Percentiles rank a stretch among this genome's conserved stretches.
Evolutionary conservation across 2,329 filamentous ascomycete genomes (phyloP).

Genomic region (Alternaria ventricosa): DNA sequence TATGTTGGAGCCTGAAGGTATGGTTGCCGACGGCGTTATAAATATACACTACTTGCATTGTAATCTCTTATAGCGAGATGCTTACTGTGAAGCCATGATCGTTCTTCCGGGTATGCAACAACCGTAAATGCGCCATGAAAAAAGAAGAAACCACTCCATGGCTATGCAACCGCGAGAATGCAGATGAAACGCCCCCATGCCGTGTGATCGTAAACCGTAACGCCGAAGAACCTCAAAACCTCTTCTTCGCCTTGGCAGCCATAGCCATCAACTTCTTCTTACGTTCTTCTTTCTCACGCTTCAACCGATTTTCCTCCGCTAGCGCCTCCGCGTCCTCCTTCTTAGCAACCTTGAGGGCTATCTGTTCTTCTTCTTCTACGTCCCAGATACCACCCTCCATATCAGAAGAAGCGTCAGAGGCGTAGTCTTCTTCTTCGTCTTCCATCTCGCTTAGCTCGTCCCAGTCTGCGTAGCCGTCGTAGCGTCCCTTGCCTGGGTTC

Average conservation of each 20-base stretch:
- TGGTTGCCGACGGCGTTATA: constrained; percentile 8
- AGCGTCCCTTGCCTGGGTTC: constrained; percentile 41
- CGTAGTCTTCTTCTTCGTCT: constrained; percentile 69
- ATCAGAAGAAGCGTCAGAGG: constrained; percentile 72
- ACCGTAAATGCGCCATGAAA: constrained; percentile 28
- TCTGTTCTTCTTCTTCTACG: constrained; percentile 73
- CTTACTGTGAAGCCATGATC: constrained; percentile 26
- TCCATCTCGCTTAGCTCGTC: constrained; percentile 52
- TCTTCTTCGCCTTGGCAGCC: constrained; percentile 40
- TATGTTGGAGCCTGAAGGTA: constrained; percentile 5
- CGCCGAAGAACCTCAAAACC: constrained; percentile 34
- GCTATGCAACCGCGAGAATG: constrained; percentile 41
- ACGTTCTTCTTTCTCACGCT: constrained; percentile 45
- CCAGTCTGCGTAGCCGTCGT: constrained; percentile 48
- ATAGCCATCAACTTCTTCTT: constrained; percentile 42
- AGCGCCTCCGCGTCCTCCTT: constrained; percentile 72
- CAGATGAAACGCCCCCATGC: constrained; percentile 33
- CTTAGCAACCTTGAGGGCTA: constrained; percentile 67
- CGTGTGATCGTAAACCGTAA: constrained; percentile 36
- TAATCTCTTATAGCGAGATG: constrained; percentile 16
- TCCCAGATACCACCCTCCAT: constrained; percentile 81
- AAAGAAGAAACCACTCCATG: constrained; percentile 35
- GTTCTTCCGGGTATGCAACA: constrained; percentile 22
- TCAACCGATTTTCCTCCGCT: constrained; percentile 57
- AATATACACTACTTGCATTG: constrained; percentile 26